Base-by-base conservation (phyloP, 75 land plant genomes). In the Picea glauca region DNA sequence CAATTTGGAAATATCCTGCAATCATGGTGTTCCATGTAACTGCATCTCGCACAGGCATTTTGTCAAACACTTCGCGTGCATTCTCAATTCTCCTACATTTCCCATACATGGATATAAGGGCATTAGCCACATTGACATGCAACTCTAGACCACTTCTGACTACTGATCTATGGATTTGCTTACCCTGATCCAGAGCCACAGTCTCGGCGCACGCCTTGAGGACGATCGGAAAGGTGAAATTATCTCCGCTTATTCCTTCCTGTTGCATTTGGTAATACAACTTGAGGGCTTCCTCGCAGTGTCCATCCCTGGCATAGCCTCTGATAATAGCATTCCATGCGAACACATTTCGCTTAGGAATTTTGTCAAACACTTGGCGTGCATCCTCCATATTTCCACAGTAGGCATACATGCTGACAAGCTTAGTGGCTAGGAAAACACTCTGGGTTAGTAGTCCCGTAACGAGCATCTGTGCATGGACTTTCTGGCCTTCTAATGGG, bases 1-100 rank as follows among this genome's bases (percentile, higher is more conserved):
- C 77, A 74, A 88, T 78, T 17, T 85, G 81, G 3, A 76, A 75
- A 66, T 87, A 90, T 31, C 84, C 86, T 17, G 80, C 77, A 75
- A 93, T 86, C 82, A 91, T 89, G 78, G 96, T 91, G 8, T 87
- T 91, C 89, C 89, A 88, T 31, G 90, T 73, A 6, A 92, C 90
- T 79, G 83, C 75, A 75, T 93, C 91, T 21, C 64, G 80, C 9
- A 13, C 26, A 46, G 76, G 75, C 83, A 86, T 82, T 20, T 56
- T 63, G 63, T 88, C 84, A 76, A 93, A 93, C 31, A 91, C 80
- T 75, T 78, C 35, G 30, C 78, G 82, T 57, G 95, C 93, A n/a
- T 61, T 56, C 66, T 40, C 60, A 21, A 87, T 82, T 14, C 83
- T 84, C 78, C 91, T 93, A 77, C 93, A 91, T 70, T 86, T 89